Evolutionary conservation across 176 grass and related monocot genomes (phyloP).

Genomic region (Puccinellia tenuiflora): DNA sequence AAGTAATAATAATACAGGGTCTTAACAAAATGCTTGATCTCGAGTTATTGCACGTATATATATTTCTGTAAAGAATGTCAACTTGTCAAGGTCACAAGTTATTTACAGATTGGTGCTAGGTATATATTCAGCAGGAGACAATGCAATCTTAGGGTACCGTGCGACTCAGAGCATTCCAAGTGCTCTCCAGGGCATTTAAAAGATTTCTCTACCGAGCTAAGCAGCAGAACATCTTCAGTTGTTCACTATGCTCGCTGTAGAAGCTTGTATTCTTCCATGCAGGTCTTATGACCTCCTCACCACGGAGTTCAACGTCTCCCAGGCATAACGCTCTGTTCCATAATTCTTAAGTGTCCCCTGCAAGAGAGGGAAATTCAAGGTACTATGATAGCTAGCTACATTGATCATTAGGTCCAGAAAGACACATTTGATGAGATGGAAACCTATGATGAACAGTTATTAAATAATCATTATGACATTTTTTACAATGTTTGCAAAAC

Average conservation of each 20-base stretch:
- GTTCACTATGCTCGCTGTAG: neutral
- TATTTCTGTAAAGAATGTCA: neutral
- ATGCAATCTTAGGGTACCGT: neutral
- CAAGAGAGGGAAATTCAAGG: neutral
- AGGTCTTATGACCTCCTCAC: neutral
- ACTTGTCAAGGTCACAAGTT: neutral
- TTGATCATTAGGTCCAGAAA: neutral
- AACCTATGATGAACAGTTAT: neutral
- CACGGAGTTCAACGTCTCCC: neutral
- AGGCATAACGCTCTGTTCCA: neutral
- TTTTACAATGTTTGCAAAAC: neutral
- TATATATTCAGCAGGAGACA: neutral
- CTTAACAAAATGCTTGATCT: neutral
- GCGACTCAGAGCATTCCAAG: neutral
- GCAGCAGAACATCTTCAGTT: neutral
- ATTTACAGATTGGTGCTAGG: neutral
- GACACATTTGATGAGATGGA: neutral
- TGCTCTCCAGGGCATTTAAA: neutral
- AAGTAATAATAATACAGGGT: neutral
- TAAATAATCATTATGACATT: slow-evolving; percentile 12
- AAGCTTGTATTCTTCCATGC: neutral
- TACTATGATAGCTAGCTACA: neutral
- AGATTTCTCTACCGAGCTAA: neutral
- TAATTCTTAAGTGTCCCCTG: neutral
- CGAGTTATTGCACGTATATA: neutral